phyloP scores from a whole-genome alignment of 2,329 filamentous ascomycete species.

The Alternaria infectoria region DNA sequence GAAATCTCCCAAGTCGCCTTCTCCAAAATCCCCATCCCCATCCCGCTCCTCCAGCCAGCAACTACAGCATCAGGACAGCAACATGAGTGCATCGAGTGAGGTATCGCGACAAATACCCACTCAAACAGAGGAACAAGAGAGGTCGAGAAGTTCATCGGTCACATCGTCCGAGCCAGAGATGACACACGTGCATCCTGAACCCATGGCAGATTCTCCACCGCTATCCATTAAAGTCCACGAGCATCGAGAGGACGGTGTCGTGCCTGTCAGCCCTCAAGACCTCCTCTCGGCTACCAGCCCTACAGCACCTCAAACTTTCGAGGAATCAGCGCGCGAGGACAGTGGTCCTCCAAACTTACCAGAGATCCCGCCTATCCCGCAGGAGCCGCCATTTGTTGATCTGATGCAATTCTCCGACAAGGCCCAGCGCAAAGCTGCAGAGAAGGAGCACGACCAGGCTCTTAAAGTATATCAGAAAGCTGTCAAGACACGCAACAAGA shows the following conservation, averaged over 20 bases:
- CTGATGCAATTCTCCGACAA: conserved; percentile 67
- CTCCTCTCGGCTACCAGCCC: conserved; percentile 29
- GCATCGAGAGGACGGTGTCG: conserved; percentile 47
- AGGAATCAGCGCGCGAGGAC: neutral
- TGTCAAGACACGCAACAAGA: conserved; percentile 70
- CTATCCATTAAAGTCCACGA: conserved; percentile 58
- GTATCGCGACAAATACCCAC: neutral
- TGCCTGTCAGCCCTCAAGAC: conserved; percentile 39
- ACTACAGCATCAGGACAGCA: conserved; percentile 8
- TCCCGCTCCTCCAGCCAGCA: conserved; percentile 18
- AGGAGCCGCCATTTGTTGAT: conserved; percentile 63
- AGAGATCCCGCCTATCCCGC: conserved; percentile 59
- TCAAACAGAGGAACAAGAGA: conserved; percentile 3
- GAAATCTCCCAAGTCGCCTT: conserved; percentile 51
- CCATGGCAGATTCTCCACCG: conserved; percentile 44
- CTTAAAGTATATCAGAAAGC: conserved; percentile 71
- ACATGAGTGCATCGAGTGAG: neutral
- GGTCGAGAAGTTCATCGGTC: conserved; percentile 11
- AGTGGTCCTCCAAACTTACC: conserved; percentile 46
- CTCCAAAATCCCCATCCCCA: conserved; percentile 33
- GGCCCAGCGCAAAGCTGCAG: conserved; percentile 69
- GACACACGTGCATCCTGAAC: conserved; percentile 15
- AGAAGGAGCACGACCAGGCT: conserved; percentile 69
- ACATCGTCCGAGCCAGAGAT: conserved; percentile 20
- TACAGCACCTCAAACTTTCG: neutral